Evolutionary conservation across 257 asterid genomes (phyloP).

Genomic region (Cinchona pubescens): DNA sequence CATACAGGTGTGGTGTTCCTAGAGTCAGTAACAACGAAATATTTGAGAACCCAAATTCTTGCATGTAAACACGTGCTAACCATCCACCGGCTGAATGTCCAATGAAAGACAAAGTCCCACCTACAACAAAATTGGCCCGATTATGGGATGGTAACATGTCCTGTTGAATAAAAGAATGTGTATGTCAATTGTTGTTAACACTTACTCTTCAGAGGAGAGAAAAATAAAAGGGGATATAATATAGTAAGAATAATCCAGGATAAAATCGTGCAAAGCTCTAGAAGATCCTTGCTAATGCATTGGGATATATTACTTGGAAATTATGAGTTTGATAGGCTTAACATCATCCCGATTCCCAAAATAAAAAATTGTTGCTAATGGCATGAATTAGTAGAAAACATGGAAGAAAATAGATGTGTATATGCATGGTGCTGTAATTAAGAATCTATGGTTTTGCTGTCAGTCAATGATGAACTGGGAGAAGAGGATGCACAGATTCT

Average conservation of each 20-base stretch:
- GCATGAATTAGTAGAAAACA: too few species aligned
- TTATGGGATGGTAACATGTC: conserved; percentile 32
- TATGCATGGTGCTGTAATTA: too few species aligned
- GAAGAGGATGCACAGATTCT: too few species aligned
- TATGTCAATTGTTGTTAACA: conserved; percentile 14
- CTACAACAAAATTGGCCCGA: conserved; percentile 47
- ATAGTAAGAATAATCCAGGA: background rate
- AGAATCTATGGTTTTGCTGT: too few species aligned
- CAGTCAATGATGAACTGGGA: too few species aligned
- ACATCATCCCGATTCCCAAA: too few species aligned
- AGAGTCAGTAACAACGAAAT: conserved; percentile 71
- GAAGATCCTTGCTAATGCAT: too few species aligned
- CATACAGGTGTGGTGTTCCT: conserved; percentile 95
- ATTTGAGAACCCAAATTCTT: conserved; percentile 64
- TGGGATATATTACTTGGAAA: too few species aligned
- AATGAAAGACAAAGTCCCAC: conserved; percentile 65
- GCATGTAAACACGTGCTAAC: conserved; percentile 88
- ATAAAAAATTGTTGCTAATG: too few species aligned
- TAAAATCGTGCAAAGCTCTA: background rate
- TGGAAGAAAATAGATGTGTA: too few species aligned
- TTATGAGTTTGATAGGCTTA: too few species aligned
- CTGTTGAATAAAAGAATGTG: conserved; percentile 26
- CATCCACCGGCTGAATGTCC: conserved; percentile 99
- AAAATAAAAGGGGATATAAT: background rate
- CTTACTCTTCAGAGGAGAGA: background rate